Evolutionary conservation across 768 basidiomycete genomes (phyloP).

Genomic region (Basidioascus undulatus): DNA sequence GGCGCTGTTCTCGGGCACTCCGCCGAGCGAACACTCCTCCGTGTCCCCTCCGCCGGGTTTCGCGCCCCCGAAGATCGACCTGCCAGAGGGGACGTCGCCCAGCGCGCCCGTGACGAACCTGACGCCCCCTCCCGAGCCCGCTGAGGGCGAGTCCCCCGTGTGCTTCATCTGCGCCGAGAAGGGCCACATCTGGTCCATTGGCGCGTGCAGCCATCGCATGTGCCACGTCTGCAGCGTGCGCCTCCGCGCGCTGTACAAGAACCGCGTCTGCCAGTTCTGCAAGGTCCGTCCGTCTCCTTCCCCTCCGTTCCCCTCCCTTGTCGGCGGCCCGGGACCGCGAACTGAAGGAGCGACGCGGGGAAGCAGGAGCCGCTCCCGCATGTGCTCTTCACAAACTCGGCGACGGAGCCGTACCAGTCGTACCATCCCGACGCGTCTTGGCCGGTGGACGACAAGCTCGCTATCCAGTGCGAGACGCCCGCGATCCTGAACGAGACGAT

Average conservation of each 20-base stretch:
- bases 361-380: too few species aligned
- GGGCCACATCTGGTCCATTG: slow-evolving; percentile 67
- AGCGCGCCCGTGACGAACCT: too few species aligned
- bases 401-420: too few species aligned
- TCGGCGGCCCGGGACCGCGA: too few species aligned
- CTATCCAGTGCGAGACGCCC: slow-evolving; percentile 62
- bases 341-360: too few species aligned
- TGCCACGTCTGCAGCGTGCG: slow-evolving; percentile 85
- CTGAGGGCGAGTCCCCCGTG: slow-evolving; percentile 9
- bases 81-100: too few species aligned
- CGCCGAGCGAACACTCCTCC: too few species aligned
- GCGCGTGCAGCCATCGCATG: slow-evolving; percentile 78
- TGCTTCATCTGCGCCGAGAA: slow-evolving; percentile 94
- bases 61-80: too few species aligned
- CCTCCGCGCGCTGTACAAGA: slow-evolving; percentile 78
- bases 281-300: slow-evolving; percentile 32
- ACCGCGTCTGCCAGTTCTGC: slow-evolving; percentile 80
- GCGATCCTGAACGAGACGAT: slow-evolving; percentile 92
- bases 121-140: too few species aligned
- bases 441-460: slow-evolving; percentile 25
- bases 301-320: neutral
- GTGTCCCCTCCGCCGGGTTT: too few species aligned
- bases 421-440: neutral
- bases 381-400: too few species aligned
- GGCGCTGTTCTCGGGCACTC: too few species aligned